Conservation (phyloP, 2,329 filamentous ascomycete species). For the Microdochium paspali region DNA sequence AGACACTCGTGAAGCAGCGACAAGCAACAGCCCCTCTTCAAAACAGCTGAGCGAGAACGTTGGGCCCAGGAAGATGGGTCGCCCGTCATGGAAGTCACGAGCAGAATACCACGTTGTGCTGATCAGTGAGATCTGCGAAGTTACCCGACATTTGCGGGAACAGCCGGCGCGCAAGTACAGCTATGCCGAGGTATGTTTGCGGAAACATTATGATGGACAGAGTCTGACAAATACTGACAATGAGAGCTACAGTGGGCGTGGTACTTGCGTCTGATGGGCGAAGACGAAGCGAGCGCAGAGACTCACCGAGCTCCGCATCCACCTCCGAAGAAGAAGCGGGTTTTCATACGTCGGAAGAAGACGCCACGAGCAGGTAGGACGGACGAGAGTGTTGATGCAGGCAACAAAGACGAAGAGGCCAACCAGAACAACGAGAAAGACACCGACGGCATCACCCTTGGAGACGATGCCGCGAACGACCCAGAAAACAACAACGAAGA, state of each 20-base stretch:
- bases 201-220: no score
- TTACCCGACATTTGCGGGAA: slow-evolving; percentile 52
- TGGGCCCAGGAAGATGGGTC: slow-evolving; percentile 24
- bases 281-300: slow-evolving; percentile 43
- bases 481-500: background rate
- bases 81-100: slow-evolving; percentile 27
- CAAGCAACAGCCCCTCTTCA: slow-evolving; percentile 2
- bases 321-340: background rate
- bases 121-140: slow-evolving; percentile 59
- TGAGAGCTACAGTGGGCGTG: slow-evolving; percentile 77
- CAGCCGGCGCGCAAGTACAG: slow-evolving; percentile 55
- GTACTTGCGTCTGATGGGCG: slow-evolving; percentile 69
- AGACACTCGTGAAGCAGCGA: slow-evolving; percentile 9
- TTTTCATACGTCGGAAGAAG: background rate
- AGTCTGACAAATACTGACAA: no score
- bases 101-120: slow-evolving; percentile 55
- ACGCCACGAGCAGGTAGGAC: slow-evolving; percentile 5
- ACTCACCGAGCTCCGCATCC: slow-evolving; percentile 32
- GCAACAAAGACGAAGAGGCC: background rate
- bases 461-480: no score
- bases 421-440: background rate
- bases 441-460: no score
- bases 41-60: slow-evolving; percentile 5
- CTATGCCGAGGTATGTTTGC: slow-evolving; percentile 34
- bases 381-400: background rate